Conservation (phyloP, 163 green algal genomes). For the Chlamydomonas reinhardtii region DNA sequence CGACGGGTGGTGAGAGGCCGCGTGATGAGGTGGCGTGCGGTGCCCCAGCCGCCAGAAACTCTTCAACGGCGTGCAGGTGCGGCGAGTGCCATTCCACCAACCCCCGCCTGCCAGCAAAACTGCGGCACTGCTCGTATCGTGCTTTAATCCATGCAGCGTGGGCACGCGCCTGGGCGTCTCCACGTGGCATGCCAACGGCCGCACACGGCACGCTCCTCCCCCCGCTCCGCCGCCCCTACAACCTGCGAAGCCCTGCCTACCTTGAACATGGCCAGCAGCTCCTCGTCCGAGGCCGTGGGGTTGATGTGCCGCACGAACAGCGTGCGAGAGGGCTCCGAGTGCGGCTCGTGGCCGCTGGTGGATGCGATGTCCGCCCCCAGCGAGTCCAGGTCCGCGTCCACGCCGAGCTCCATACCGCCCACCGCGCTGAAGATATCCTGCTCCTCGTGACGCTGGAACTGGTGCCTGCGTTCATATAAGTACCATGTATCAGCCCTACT, state of each 20-base stretch:
- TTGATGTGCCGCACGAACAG: constrained; percentile 85
- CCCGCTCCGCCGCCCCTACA: no score
- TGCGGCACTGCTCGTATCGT: no score
- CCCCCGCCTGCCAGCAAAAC: no score
- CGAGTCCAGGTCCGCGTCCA: constrained; percentile 45
- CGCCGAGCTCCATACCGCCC: constrained; percentile 65
- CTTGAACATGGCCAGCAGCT: constrained; percentile 61
- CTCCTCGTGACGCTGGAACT: constrained; percentile 51
- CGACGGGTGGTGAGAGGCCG: neutral
- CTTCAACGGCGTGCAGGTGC: no score
- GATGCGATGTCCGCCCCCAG: constrained; percentile 33
- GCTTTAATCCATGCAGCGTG: no score
- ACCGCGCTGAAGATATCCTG: constrained; percentile 67
- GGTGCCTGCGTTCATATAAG: neutral
- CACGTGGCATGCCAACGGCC: no score
- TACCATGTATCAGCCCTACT: no score
- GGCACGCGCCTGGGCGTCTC: no score
- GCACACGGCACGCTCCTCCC: no score
- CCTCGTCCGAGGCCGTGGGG: constrained; percentile 66
- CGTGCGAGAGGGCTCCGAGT: constrained; percentile 76
- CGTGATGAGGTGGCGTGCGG: no score
- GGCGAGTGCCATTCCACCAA: no score
- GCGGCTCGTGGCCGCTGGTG: constrained; percentile 16
- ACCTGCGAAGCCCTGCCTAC: neutral
- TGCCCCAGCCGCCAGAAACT: no score